Base-by-base conservation (phyloP, 2,329 filamentous ascomycete species). In the Gliomastix tumulicola region DNA sequence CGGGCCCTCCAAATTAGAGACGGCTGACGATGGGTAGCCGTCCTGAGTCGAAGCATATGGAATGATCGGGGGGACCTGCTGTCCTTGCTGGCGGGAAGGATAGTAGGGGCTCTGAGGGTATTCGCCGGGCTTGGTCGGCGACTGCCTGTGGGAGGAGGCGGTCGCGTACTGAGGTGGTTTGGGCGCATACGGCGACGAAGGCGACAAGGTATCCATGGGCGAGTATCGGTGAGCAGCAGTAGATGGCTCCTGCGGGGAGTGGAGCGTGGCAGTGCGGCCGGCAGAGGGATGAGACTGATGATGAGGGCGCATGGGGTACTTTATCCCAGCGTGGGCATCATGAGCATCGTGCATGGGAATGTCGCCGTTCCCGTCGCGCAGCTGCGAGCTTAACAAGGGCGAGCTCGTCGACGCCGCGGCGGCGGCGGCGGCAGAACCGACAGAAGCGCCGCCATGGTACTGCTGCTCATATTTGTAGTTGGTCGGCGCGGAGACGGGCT, bases 221-320 rank as follows among this genome's bases (percentile, higher is more conserved):
- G 90, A 97, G 64, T 97, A 97, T 55, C 89, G 80, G 59, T 94
- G 86, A 41, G 88, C 86, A 39, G 88, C 87, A 35, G 86, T 74
- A 30, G 88, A 92, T 41, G 85, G 80, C 53, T 81, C 60, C 38
- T 57, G 80, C 35, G 82, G 68, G 32, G 83, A 84, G 57, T 90
- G 83, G 49, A 88, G 77, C 43, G 76, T 87, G 41, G 79, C 49
- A 30, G 65, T 46, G 46, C 62, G 62, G 46, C 65, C 57, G 38
- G 61, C 61, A 20, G 74, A 78, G 41, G 76, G 69, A 48, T 90
- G 80, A 52, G 88, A 79, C 56, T 88, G 82, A 55, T 88, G 84
- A 59, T 79, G 79, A 30, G 86, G 79, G 48, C 86, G 79, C 63
- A 88, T 79, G 42, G 85, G 77, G 61, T 95, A 94, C 62, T 94